These are phyloP conservation scores for Linnemannia hyalina DNA, from an alignment of 192 early-diverging fungal genomes.

Conservation along the genomic window DNA sequence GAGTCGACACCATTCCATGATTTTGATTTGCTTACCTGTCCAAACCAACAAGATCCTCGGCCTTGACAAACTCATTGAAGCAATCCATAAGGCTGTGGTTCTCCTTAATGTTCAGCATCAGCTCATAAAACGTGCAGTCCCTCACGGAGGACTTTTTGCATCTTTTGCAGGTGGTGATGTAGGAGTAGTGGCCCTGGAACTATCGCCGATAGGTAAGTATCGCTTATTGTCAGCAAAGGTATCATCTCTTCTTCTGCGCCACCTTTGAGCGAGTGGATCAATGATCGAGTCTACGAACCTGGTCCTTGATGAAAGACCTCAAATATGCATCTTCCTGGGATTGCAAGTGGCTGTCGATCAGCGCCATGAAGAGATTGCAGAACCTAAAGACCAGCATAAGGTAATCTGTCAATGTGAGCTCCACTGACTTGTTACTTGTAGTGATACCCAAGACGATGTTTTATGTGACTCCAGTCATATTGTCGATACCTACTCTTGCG, in stretches of 20 bases:
- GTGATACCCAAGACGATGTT: not conserved
- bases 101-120: conserved; percentile 53
- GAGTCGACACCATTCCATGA: too few relatives aligned
- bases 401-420: not conserved
- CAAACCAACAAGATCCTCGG: conserved; percentile 36
- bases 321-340: conserved; percentile 17
- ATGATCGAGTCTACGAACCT: not conserved
- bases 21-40: conserved; percentile 34
- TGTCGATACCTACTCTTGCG: conserved; percentile 53
- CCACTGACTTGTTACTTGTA: not conserved
- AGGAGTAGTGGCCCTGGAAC: conserved; percentile 52
- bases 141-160: conserved; percentile 40
- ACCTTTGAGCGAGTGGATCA: too few relatives aligned
- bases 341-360: conserved; percentile 45
- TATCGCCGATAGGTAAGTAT: not conserved
- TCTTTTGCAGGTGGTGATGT: conserved; percentile 47
- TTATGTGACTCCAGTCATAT: not conserved
- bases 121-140: conserved; percentile 42
- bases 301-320: conserved; percentile 32
- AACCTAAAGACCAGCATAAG: conserved; percentile 26
- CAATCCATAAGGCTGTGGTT: conserved; percentile 49
- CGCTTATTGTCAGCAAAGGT: not conserved
- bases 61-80: conserved; percentile 45
- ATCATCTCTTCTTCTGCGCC: not conserved
- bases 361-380: conserved; percentile 52